Evolutionary conservation across 1,284 basidiomycete genomes (phyloP), one percentile per base, ranked within the genome.

Genomic region (Tranzscheliella williamsii): DNA sequence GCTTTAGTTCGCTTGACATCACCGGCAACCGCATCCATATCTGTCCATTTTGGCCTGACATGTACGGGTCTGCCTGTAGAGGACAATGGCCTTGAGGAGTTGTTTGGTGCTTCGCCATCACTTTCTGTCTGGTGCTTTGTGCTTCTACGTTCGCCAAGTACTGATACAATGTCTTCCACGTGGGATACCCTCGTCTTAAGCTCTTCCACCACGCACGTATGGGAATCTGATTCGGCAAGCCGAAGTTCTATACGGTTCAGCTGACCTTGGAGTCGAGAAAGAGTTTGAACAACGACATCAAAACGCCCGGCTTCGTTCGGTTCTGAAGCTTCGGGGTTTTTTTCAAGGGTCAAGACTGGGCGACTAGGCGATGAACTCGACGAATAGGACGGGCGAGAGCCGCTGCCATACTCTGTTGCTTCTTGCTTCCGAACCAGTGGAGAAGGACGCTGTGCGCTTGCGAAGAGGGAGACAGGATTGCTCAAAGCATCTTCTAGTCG

Each of bases 191-290:
- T 42, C 13, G 58, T 52, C 29, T 53, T 56, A 23, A 62, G 30
- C 35, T 62, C 45, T 20, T 56, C 52, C 24, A 56, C 38, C 2
- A 37, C 41, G 24, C 44, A 52, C 2, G 37, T 31, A 20, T 47
- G 52, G 12, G 31, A 40, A n/a, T 49, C 34, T 9, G 47, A 43
- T 15, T 43, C 33, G 12, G 46, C 38, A 5, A 62, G 18, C 2
- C 52, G 44, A 20, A 31, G 30, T 39, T 62, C 58, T 40, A 62
- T 62, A 24, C 58, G 52, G 24, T 56, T 49, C 4, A 62, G 53
- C 41, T 62, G 58, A 30, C 26, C 22, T 20, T 61, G 51, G 13
- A 61, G 21, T 17, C 42, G 36, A 4, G 49, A 45, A 3, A 61
- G 50, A 12, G 44, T 44, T 9, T 38, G 39, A 23, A 58, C 20